These are phyloP conservation scores for Fusarium coffeatum DNA, from an alignment of 2,329 filamentous ascomycete species.

Conservation along the genomic window DNA sequence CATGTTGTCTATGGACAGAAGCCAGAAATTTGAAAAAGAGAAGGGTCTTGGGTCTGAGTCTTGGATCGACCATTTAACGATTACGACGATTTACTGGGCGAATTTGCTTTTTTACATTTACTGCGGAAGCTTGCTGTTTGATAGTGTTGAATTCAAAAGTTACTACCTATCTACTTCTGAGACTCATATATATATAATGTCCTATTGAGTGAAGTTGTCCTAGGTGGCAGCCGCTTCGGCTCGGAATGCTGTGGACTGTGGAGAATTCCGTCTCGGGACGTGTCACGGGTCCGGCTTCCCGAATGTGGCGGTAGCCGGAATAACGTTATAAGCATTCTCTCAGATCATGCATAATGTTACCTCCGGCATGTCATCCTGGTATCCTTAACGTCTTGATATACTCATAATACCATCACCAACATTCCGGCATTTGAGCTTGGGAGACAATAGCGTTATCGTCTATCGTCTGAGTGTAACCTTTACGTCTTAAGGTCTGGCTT, in stretches of 20 bases:
- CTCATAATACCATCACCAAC: background rate
- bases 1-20: slow-evolving; percentile 45
- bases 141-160: background rate
- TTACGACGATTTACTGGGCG: background rate
- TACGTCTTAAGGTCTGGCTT: background rate
- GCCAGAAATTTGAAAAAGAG: slow-evolving; percentile 10
- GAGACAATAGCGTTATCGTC: background rate
- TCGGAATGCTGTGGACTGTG: background rate
- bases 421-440: background rate
- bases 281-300: slow-evolving; percentile 37
- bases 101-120: background rate
- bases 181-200: too few species aligned
- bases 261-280: slow-evolving; percentile 26
- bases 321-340: slow-evolving; percentile 4
- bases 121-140: background rate
- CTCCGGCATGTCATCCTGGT: background rate
- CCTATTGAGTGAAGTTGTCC: background rate
- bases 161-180: background rate
- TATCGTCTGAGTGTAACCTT: background rate
- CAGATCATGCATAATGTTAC: background rate
- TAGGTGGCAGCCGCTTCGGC: background rate
- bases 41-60: background rate
- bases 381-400: background rate
- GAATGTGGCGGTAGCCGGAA: slow-evolving; percentile 22
- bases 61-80: background rate